phyloP scores from a whole-genome alignment of 2,329 filamentous ascomycete species.

The Alternaria incomplexa region DNA sequence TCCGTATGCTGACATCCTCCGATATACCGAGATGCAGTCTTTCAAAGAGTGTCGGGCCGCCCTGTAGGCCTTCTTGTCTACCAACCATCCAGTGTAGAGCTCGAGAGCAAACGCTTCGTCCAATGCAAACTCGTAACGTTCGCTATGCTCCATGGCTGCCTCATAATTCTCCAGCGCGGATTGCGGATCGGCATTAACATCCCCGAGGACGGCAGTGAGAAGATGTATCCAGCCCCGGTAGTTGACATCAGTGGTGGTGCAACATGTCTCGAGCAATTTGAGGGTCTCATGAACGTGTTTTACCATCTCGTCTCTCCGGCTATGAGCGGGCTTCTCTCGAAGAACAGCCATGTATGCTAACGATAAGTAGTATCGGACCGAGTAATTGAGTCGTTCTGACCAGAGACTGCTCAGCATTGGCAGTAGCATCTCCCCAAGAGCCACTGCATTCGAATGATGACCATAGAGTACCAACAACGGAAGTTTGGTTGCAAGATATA shows the following conservation, averaged over 20 bases:
- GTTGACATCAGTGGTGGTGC: conserved; percentile 70
- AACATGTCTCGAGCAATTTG: conserved; percentile 68
- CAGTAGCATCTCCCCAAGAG: conserved; percentile 51
- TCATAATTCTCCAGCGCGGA: conserved; percentile 70
- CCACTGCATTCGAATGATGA: conserved; percentile 50
- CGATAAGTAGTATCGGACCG: conserved; percentile 52
- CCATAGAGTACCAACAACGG: conserved; percentile 53
- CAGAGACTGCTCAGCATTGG: conserved; percentile 52
- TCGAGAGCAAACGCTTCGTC: conserved; percentile 78
- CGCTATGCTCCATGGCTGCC: conserved; percentile 72
- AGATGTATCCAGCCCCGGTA: conserved; percentile 73
- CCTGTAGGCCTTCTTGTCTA: conserved; percentile 68
- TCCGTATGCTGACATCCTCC: conserved; percentile 71
- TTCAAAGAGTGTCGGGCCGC: conserved; percentile 72
- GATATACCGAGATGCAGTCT: conserved; percentile 71
- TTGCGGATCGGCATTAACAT: conserved; percentile 62
- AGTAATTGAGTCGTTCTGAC: conserved; percentile 53
- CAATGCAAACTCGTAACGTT: conserved; percentile 69
- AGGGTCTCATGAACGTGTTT: conserved; percentile 62
- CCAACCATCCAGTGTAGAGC: conserved; percentile 73
- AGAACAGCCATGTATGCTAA: conserved; percentile 50
- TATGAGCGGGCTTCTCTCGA: conserved; percentile 44
- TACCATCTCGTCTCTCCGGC: conserved; percentile 57
- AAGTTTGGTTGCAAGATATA: conserved; percentile 67
- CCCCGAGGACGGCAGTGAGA: conserved; percentile 71